These are phyloP conservation scores for Neonothopanus nambi DNA, from an alignment of 1,284 basidiomycete species.

Conservation along the genomic window DNA sequence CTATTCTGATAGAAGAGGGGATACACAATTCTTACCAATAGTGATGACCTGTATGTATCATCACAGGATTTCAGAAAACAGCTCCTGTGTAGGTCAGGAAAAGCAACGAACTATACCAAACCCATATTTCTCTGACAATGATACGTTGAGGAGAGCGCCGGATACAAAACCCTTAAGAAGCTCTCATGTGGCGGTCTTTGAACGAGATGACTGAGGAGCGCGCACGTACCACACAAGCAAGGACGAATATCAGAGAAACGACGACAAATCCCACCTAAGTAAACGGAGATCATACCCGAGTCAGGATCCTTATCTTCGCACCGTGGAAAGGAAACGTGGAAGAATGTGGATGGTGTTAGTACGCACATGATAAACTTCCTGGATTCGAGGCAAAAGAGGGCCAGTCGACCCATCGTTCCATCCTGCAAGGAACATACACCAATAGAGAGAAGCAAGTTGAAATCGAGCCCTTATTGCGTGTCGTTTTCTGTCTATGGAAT, in stretches of 20 bases:
- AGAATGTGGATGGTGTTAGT: too few relatives aligned
- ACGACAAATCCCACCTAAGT: not conserved
- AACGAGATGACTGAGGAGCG: not conserved
- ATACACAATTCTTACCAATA: constrained; percentile 26
- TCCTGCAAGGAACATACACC: constrained; percentile 16
- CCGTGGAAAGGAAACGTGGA: too few relatives aligned
- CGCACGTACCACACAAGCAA: constrained; percentile 13
- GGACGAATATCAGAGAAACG: constrained; percentile 26
- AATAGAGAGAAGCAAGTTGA: constrained; percentile 12
- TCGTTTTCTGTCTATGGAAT: not conserved
- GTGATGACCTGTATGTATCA: constrained; percentile 32
- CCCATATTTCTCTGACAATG: constrained; percentile 51
- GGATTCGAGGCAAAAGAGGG: constrained; percentile 17
- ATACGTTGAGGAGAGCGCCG: constrained; percentile 47
- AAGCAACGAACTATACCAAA: constrained; percentile 53
- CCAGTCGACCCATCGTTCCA: constrained; percentile 22
- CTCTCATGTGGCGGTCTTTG: not conserved
- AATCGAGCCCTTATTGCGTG: constrained; percentile 4
- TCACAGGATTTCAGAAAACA: not conserved
- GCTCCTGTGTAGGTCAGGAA: not conserved
- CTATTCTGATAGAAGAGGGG: not conserved
- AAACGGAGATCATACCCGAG: too few relatives aligned
- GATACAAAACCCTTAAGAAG: constrained; percentile 11
- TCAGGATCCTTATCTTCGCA: too few relatives aligned
- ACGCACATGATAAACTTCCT: constrained; percentile 17